Evolutionary conservation across 2,329 filamentous ascomycete species (phyloP).

Genomic region (Albophoma yamanashiensis): DNA sequence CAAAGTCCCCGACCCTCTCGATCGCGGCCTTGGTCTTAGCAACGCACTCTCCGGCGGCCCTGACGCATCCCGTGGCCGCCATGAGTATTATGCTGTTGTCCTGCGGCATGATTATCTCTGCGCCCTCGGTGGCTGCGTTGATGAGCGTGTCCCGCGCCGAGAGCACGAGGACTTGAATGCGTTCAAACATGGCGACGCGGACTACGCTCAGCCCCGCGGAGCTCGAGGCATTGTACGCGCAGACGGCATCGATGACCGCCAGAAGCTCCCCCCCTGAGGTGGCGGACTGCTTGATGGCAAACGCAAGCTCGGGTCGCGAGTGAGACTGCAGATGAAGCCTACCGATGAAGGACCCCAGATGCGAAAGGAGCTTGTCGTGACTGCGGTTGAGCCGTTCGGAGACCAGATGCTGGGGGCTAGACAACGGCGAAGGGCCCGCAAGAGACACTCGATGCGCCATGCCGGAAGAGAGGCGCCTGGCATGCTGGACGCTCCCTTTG

Average conservation of each 20-base stretch:
- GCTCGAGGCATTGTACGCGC: slow-evolving; percentile 61
- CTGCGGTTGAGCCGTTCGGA: slow-evolving; percentile 70
- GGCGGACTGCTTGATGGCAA: slow-evolving; percentile 75
- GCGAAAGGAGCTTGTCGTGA: slow-evolving; percentile 82
- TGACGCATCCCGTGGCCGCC: slow-evolving; percentile 79
- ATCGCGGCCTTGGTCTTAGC: slow-evolving; percentile 77
- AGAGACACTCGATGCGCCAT: slow-evolving; percentile 69
- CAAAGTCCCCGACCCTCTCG: slow-evolving; percentile 83
- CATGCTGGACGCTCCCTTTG: slow-evolving; percentile 23
- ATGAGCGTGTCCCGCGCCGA: slow-evolving; percentile 72
- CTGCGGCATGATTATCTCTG: slow-evolving; percentile 70
- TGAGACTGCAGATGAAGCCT: slow-evolving; percentile 84
- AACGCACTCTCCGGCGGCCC: slow-evolving; percentile 83
- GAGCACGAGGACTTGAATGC: slow-evolving; percentile 69
- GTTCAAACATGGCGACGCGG: slow-evolving; percentile 66
- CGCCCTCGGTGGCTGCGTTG: slow-evolving; percentile 55
- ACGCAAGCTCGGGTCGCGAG: slow-evolving; percentile 70
- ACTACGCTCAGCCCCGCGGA: slow-evolving; percentile 57
- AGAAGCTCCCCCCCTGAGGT: slow-evolving; percentile 71
- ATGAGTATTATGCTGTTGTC: slow-evolving; percentile 65
- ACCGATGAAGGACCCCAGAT: slow-evolving; percentile 88
- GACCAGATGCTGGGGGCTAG: slow-evolving; percentile 61
- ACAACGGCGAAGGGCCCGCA: slow-evolving; percentile 52
- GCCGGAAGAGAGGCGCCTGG: slow-evolving; percentile 39
- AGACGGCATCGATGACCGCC: slow-evolving; percentile 71